phyloP scores from a whole-genome alignment of 2,329 filamentous ascomycete genomes.

The Knoxdaviesia proteae region DNA sequence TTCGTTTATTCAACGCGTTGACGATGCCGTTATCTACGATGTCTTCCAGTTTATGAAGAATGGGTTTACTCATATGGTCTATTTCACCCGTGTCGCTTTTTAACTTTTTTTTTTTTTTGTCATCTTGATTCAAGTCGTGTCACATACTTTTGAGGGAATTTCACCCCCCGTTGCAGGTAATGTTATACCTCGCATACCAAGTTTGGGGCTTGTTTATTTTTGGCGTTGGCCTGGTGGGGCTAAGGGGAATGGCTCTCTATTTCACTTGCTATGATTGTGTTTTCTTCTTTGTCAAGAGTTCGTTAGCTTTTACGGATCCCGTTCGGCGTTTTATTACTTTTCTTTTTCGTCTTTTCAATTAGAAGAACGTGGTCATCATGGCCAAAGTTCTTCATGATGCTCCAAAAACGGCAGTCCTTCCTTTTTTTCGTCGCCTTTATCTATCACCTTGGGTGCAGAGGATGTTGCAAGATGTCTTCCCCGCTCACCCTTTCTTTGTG shows the following conservation, averaged over 20 bases:
- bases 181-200: not conserved
- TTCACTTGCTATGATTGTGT: not conserved
- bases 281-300: not conserved
- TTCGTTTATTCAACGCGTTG: not conserved
- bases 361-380: no score
- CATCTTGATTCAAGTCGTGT: not conserved
- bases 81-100: not conserved
- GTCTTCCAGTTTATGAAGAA: not conserved
- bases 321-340: not conserved
- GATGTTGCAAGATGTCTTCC: no score
- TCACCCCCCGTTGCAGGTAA: not conserved
- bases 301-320: not conserved
- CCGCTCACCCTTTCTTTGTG: no score
- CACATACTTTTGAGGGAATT: not conserved
- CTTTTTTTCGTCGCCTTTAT: not conserved
- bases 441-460: no score
- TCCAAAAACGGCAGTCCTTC: not conserved
- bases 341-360: not conserved
- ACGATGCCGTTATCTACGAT: no score
- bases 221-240: not conserved
- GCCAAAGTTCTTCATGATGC: no score
- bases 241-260: not conserved
- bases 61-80: not conserved
- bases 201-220: not conserved
- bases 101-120: not conserved